Evolutionary conservation across 176 grass and related monocot species (phyloP).

Genomic region (Avena insularis): DNA sequence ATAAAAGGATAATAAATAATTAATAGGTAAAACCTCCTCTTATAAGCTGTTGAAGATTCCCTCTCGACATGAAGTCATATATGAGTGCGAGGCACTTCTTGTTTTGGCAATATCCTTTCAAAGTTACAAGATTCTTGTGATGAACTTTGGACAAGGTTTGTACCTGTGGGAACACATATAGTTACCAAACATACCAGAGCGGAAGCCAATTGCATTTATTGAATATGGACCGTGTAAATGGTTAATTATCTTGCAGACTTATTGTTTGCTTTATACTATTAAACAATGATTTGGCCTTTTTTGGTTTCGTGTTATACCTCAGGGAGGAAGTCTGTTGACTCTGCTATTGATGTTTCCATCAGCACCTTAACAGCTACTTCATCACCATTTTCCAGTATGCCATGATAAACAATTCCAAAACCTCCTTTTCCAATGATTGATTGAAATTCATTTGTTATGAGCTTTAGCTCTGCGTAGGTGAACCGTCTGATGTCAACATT

Average conservation of each 20-base stretch:
- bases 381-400: constrained; percentile 43
- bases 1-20: neutral
- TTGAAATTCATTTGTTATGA: constrained; percentile 42
- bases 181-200: neutral
- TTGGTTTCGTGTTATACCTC: constrained; percentile 40
- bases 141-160: constrained; percentile 47
- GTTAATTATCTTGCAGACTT: neutral
- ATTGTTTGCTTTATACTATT: neutral
- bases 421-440: constrained; percentile 49
- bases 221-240: neutral
- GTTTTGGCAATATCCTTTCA: constrained; percentile 58
- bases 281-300: neutral
- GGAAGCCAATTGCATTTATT: neutral
- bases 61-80: constrained; percentile 55
- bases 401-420: constrained; percentile 58
- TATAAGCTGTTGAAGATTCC: constrained; percentile 52
- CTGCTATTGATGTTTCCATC: constrained; percentile 24
- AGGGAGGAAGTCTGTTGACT: constrained; percentile 45
- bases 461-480: constrained; percentile 45
- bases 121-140: constrained; percentile 53
- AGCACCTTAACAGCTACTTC: constrained; percentile 56
- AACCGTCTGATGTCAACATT: constrained; percentile 41
- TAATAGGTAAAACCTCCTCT: constrained; percentile 28
- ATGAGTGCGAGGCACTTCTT: constrained; percentile 42
- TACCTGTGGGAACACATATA: constrained; percentile 6